A percentile compares a stretch with the other conserved stretches of the same genome.
Evolutionary conservation across 768 basidiomycete genomes (phyloP).

Genomic region (Rhodotorula kratochvilovae): DNA sequence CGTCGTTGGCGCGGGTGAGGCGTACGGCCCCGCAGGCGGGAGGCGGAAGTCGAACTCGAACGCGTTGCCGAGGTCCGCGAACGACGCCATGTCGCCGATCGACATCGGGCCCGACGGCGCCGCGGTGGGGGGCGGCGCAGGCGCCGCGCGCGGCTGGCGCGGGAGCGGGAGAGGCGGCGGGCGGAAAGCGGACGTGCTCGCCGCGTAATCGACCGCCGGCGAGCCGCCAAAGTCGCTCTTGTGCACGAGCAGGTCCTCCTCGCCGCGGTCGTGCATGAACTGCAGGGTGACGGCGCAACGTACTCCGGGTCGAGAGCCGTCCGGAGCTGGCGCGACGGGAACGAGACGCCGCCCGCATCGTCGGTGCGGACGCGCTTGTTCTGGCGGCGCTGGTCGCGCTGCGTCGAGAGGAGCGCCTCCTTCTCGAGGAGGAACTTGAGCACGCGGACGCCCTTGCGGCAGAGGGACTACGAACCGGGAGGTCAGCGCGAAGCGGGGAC

Average conservation of each 20-base stretch:
- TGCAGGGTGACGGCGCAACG: background rate
- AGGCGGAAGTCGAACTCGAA: constrained; percentile 27
- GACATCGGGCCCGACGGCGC: background rate
- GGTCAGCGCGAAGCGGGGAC: background rate
- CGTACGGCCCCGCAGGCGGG: background rate
- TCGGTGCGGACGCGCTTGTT: constrained; percentile 9
- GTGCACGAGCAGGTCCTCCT: constrained; percentile 10
- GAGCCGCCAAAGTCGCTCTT: background rate
- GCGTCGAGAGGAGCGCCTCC: constrained; percentile 9
- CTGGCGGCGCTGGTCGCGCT: constrained; percentile 21
- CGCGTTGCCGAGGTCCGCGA: constrained; percentile 4
- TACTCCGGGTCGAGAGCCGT: background rate
- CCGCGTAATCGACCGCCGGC: background rate
- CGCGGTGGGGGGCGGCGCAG: no score
- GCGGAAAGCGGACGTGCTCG: background rate
- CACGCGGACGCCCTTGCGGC: constrained; percentile 31
- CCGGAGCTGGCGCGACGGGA: constrained; percentile 14
- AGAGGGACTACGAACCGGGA: constrained; percentile 8
- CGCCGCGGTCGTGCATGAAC: constrained; percentile 22
- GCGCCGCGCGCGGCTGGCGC: background rate
- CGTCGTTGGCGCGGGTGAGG: constrained; percentile 10
- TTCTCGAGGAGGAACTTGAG: constrained; percentile 31
- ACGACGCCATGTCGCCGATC: background rate
- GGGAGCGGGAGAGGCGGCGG: background rate
- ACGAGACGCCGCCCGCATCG: background rate